Conservation (phyloP, 2,329 filamentous ascomycete genomes). For the Chalaropsis thielavioides region DNA sequence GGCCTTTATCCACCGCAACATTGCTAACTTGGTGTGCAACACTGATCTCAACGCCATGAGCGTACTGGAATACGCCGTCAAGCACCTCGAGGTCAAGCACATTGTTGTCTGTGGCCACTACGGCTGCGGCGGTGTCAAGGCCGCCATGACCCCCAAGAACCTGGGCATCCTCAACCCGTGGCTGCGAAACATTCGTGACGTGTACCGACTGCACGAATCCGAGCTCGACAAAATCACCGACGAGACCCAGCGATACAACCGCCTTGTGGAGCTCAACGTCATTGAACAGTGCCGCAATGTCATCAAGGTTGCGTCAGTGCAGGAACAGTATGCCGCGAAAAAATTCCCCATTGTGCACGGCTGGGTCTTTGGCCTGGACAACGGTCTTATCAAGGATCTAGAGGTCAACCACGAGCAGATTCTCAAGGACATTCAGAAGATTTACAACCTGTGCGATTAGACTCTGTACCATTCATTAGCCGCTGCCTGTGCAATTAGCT, state of each 20-base stretch:
- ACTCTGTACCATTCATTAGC: conserved; percentile 8
- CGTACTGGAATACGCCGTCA: conserved; percentile 78
- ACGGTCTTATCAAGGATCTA: conserved; percentile 51
- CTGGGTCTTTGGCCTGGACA: conserved; percentile 57
- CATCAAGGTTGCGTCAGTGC: conserved; percentile 66
- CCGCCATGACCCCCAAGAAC: conserved; percentile 57
- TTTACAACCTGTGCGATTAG: conserved; percentile 40
- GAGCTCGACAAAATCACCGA: conserved; percentile 52
- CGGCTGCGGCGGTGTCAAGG: conserved; percentile 62
- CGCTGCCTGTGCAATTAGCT: too few species aligned
- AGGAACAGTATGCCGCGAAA: conserved; percentile 51
- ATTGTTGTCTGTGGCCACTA: conserved; percentile 69
- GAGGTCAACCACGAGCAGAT: conserved; percentile 46
- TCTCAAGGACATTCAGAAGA: conserved; percentile 46
- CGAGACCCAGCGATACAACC: conserved; percentile 46
- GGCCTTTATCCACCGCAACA: conserved; percentile 89
- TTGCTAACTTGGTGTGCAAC: conserved; percentile 73
- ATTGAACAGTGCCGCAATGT: conserved; percentile 62
- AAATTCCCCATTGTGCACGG: conserved; percentile 56
- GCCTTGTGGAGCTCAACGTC: conserved; percentile 74
- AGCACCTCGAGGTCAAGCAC: conserved; percentile 66
- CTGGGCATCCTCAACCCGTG: conserved; percentile 58
- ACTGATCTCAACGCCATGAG: conserved; percentile 66
- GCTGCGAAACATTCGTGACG: conserved; percentile 60
- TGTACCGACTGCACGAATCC: conserved; percentile 55